Evolutionary conservation across 495 filamentous ascomycete genomes (phyloP), one percentile per base, ranked within the genome.

Genomic region (Penicillium mononematosum): DNA sequence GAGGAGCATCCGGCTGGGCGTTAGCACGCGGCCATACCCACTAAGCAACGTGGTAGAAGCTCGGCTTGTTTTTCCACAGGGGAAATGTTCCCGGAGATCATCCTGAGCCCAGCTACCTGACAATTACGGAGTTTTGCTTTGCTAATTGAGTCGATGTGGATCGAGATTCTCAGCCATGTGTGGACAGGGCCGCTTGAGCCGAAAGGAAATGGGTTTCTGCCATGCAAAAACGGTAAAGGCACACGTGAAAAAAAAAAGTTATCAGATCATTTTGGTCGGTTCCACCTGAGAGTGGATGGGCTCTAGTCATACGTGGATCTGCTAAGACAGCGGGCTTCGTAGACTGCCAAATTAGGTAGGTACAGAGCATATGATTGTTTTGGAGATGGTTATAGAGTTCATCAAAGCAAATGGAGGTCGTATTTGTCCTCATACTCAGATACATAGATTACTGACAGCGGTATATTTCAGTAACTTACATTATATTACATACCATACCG

Each of bases 221-320:
- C 16, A 10, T 2, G 43, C 43, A 47, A 55, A 22, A 41, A 9
- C 12, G 17, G 25, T 14, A 29, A 17, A 25, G 19, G 14, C 9
- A 22, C 42, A 27, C 32, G 16, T 34, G 27, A 14, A 9, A 11
- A 39, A 12, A 2, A 24, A 46, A 46, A 39, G 43, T 55, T 55
- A 46, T 55, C 52, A 46, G 52, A 55, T 55, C 52, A 2, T 55
- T 55, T 29, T 25, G 5, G 5, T 46, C 52, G 31, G 32, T 45
- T 47, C 43, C 43, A 36, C 52, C 4, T 8, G 4, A 20, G 6
- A 25, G 43, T 55, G 52, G 52, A 39, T n/a, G 22, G 27, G 14
- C 27, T 53, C 16, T 14, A 27, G 25, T 29, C 27, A 24, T 25
- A 22, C 25, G 22, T 53, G 50, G 50, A 53, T 34, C 38, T 20